Base-by-base conservation (phyloP, 2,329 filamentous ascomycete genomes). In the Zopfia rhizophila region DNA sequence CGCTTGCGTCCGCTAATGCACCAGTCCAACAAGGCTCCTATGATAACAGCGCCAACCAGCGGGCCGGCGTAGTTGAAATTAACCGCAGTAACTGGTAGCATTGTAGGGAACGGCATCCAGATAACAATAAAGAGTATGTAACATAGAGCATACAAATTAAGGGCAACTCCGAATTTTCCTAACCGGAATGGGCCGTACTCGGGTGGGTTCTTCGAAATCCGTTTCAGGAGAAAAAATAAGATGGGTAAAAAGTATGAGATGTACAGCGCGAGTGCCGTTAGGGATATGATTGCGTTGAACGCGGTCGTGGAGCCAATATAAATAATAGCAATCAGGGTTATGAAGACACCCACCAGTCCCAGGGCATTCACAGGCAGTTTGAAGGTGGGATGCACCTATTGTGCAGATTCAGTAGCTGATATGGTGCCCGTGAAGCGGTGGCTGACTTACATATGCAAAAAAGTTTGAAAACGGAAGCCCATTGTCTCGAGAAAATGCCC, bases 401-500 rank as follows among this genome's bases (percentile, higher is more conserved):
- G n/a, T n/a, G n/a, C n/a, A n/a, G n/a, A n/a, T 59, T 57, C 17
- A 69, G 53, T n/a, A 25, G 46, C 10, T 44, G 22, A 47, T 53
- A 64, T 12, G 49, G 48, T 1, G 73, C 74, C 1, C 76, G n/a
- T n/a, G n/a, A 8, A n/a, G n/a, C 8, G 8, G 24, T n/a, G 8
- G 8, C 71, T 14, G 63, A 55, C 30, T 65, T n/a, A n/a, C n/a
- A n/a, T n/a, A n/a, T n/a, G n/a, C n/a, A n/a, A n/a, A n/a, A n/a
- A n/a, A n/a, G n/a, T n/a, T n/a, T n/a, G 56, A 66, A 14, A 54
- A 53, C 1, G 73, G 75, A 1, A 77, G 56, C 7, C 70, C 76
- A 3, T 70, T 71, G 38, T 78, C 76, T 3, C 73, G 58, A 13
- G 76, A 70, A 67, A 75, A 78, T 0, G 75, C 75, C 75, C 75